Evolutionary conservation across 331 rosid genomes (phyloP).

Genomic region (Quercus tomentella): DNA sequence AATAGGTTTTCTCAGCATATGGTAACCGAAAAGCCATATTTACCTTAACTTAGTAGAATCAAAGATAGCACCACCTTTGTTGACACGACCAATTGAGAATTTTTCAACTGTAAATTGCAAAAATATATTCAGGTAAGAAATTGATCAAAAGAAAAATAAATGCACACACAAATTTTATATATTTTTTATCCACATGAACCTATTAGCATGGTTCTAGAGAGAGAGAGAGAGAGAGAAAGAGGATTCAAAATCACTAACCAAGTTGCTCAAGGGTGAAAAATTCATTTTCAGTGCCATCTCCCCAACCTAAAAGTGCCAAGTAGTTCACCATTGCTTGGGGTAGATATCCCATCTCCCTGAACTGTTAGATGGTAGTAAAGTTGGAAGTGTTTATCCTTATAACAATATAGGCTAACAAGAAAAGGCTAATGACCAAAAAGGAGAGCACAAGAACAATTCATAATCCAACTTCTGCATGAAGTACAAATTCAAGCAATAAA

Average conservation of each 20-base stretch:
- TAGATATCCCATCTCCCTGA: slow-evolving; percentile 88
- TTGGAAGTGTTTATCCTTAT: slow-evolving; percentile 5
- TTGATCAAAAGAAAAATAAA: neutral
- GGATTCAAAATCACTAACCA: slow-evolving; percentile 43
- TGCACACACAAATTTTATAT: neutral
- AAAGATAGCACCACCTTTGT: slow-evolving; percentile 92
- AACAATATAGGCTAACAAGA: neutral
- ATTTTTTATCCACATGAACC: neutral
- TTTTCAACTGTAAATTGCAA: slow-evolving; percentile 62
- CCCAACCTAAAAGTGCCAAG: slow-evolving; percentile 97
- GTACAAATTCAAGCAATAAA: neutral
- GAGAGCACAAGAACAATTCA: neutral
- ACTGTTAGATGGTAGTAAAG: slow-evolving; percentile 40
- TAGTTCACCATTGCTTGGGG: slow-evolving; percentile 90
- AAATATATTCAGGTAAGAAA: slow-evolving; percentile 23
- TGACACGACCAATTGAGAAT: slow-evolving; percentile 77
- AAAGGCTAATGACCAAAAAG: neutral
- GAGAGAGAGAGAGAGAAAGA: neutral
- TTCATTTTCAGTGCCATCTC: slow-evolving; percentile 94
- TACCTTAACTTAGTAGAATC: slow-evolving; percentile 85
- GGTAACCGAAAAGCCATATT: neutral
- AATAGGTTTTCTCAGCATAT: slow-evolving; percentile 1
- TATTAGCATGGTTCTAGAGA: neutral
- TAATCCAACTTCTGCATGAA: neutral
- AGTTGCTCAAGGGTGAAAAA: slow-evolving; percentile 76